phyloP scores from a whole-genome alignment of 345 rosid genomes.

The Citrus hindsii region DNA sequence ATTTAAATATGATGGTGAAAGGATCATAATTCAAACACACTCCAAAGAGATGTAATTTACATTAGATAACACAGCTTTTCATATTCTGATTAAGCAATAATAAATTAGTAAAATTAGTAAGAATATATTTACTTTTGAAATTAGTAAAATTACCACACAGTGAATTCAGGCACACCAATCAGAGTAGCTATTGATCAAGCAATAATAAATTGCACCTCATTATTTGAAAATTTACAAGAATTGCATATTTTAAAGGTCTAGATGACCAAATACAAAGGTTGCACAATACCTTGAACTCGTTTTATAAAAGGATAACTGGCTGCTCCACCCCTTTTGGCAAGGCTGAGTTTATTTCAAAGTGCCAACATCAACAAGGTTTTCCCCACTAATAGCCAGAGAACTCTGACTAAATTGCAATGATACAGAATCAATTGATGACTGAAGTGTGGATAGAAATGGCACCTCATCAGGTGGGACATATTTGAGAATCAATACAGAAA shows the following conservation, averaged over 20 bases:
- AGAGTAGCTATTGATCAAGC: not conserved
- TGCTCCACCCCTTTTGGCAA: slow-evolving; percentile 23
- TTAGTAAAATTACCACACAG: too few species aligned
- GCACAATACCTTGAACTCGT: slow-evolving; percentile 52
- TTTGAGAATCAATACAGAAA: too few species aligned
- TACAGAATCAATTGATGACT: slow-evolving; percentile 61
- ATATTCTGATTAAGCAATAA: not conserved
- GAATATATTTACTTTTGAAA: too few species aligned
- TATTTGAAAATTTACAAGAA: not conserved
- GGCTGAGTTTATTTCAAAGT: slow-evolving; percentile 41
- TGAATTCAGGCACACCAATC: not conserved
- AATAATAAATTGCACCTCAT: not conserved
- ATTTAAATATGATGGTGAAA: too few species aligned
- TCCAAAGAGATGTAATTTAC: too few species aligned
- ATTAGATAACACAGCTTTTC: too few species aligned
- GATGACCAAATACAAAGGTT: slow-evolving; percentile 19
- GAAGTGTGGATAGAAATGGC: too few species aligned
- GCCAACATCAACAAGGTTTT: slow-evolving; percentile 22
- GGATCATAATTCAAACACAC: too few species aligned
- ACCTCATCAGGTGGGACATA: too few species aligned
- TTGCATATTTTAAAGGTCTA: not conserved
- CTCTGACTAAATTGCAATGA: slow-evolving; percentile 31
- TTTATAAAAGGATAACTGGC: slow-evolving; percentile 42
- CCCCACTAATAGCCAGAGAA: slow-evolving; percentile 19
- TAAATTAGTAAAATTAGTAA: too few species aligned